Evolutionary conservation across 257 asterid genomes (phyloP).

Genomic region (Solanum raphanifolium): DNA sequence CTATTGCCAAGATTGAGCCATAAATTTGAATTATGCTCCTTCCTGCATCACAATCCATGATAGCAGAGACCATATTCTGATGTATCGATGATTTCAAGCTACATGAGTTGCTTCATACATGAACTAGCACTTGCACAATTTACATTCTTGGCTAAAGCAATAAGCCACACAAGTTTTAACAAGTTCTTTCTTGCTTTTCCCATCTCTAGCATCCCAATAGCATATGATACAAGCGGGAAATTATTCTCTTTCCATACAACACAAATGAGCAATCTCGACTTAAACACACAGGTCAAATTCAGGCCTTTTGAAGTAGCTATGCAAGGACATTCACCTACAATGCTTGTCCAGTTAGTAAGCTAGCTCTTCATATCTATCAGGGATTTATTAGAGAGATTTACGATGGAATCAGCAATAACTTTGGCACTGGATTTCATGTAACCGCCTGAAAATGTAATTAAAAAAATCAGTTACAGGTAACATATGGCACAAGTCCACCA

Average conservation of each 20-base stretch:
- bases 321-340: neutral
- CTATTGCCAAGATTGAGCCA: neutral
- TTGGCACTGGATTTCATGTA: slow-evolving; percentile 92
- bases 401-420: slow-evolving; percentile 81
- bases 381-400: slow-evolving; percentile 55
- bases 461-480: neutral
- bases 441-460: slow-evolving; percentile 50
- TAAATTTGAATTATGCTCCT: neutral
- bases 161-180: neutral
- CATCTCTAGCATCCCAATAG: neutral
- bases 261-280: neutral
- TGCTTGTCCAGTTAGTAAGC: neutral
- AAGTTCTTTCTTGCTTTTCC: neutral
- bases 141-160: neutral
- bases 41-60: neutral
- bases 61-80: neutral
- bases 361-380: slow-evolving; percentile 40
- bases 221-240: neutral
- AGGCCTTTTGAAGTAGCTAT: neutral
- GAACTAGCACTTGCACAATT: neutral
- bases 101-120: neutral
- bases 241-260: neutral
- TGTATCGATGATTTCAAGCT: neutral
- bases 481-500: neutral
- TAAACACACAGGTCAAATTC: neutral